phyloP scores from a whole-genome alignment of 495 filamentous ascomycete species.

The Aspergillus baeticus region DNA sequence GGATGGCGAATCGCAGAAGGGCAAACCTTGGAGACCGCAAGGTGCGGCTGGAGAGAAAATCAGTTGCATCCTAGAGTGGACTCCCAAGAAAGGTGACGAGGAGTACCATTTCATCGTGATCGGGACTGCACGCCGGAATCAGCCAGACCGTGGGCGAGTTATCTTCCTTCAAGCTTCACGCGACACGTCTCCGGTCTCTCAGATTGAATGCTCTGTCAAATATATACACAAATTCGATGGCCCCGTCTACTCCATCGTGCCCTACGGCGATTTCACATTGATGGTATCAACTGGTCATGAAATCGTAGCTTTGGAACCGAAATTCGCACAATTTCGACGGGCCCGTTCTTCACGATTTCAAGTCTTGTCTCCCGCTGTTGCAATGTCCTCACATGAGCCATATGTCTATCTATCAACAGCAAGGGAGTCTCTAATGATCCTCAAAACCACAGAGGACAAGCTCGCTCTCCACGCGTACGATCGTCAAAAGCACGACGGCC shows the following conservation, averaged over 20 bases:
- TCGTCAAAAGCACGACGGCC: constrained; percentile 33
- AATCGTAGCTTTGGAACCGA: constrained; percentile 37
- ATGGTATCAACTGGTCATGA: constrained; percentile 39
- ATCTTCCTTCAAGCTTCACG: constrained; percentile 36
- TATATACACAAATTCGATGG: constrained; percentile 35
- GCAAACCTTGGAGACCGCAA: constrained; percentile 31
- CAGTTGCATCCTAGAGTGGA: constrained; percentile 52
- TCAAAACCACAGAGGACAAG: constrained; percentile 31
- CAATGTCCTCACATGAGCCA: constrained; percentile 37
- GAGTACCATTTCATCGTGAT: constrained; percentile 48
- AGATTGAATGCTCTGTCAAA: constrained; percentile 36
- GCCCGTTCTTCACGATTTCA: constrained; percentile 25
- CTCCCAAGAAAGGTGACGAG: constrained; percentile 36
- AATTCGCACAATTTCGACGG: constrained; percentile 32
- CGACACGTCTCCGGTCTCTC: constrained; percentile 23
- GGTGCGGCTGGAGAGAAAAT: constrained; percentile 45
- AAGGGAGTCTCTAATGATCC: constrained; percentile 39
- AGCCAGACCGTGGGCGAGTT: constrained; percentile 32
- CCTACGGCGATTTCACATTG: constrained; percentile 38
- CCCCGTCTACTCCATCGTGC: constrained; percentile 43
- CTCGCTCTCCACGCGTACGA: constrained; percentile 35
- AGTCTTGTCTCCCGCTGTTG: constrained; percentile 42
- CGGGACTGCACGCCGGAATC: constrained; percentile 35
- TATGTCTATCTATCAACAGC: constrained; percentile 46
- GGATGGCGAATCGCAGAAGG: neutral